phyloP scores from a whole-genome alignment of 768 basidiomycete genomes.

The Suillus alpinus region DNA sequence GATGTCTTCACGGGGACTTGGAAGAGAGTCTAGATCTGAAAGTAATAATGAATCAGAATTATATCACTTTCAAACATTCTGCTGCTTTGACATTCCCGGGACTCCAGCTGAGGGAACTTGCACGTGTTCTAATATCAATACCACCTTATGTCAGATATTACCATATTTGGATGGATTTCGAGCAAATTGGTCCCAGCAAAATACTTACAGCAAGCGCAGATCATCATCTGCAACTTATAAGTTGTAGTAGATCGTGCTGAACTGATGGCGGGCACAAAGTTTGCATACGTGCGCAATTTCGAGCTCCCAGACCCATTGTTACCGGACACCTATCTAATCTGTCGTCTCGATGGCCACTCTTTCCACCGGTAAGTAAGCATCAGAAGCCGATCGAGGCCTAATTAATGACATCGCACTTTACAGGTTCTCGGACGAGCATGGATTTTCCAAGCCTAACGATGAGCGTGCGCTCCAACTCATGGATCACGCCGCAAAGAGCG shows the following conservation, averaged over 20 bases:
- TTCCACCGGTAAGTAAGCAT: conserved; percentile 75
- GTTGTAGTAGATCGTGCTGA: not conserved
- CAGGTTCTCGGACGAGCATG: conserved; percentile 84
- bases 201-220: not conserved
- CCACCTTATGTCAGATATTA: not conserved
- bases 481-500: conserved; percentile 81
- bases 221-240: not conserved
- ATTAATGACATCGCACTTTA: not conserved
- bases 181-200: not conserved
- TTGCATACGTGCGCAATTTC: conserved; percentile 84
- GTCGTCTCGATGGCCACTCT: conserved; percentile 88
- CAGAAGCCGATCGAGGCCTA: not conserved
- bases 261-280: conserved; percentile 89
- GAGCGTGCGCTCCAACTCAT: conserved; percentile 81
- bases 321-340: conserved; percentile 78
- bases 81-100: too few species aligned
- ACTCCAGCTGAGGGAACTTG: too few species aligned
- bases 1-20: too few species aligned
- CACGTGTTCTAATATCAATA: too few species aligned
- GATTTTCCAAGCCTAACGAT: conserved; percentile 91
- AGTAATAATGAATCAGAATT: too few species aligned
- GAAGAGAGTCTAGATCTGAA: too few species aligned
- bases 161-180: not conserved
- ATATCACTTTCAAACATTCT: too few species aligned
- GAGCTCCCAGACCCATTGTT: conserved; percentile 87